These are phyloP conservation scores for Borovskyia barvae DNA, from an alignment of 208 protist genomes.

Conservation along the genomic window DNA sequence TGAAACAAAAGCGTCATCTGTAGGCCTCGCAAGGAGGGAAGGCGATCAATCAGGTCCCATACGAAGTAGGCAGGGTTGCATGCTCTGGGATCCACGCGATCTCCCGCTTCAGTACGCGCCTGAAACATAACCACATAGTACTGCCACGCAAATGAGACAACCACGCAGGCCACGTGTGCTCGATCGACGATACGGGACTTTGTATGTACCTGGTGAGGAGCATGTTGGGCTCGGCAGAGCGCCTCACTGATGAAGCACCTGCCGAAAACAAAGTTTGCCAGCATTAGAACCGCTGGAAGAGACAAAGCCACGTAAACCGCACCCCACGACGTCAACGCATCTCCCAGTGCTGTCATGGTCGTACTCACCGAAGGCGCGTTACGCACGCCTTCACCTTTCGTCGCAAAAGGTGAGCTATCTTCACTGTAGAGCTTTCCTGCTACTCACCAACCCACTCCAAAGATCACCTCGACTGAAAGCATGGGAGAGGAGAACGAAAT, in stretches of 20 bases:
- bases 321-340: constrained; percentile 47
- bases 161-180: constrained; percentile 26
- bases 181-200: constrained; percentile 26
- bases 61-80: constrained; percentile 30
- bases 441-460: not conserved
- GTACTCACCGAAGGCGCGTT: too few relatives aligned
- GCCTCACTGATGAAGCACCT: constrained; percentile 58
- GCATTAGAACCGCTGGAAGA: constrained; percentile 50
- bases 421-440: too few relatives aligned
- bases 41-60: constrained; percentile 34
- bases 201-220: constrained; percentile 16
- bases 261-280: constrained; percentile 63
- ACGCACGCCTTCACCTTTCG: too few relatives aligned
- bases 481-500: too few relatives aligned
- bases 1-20: constrained; percentile 7
- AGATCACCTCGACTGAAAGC: too few relatives aligned
- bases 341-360: constrained; percentile 12
- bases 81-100: not conserved
- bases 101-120: constrained; percentile 6
- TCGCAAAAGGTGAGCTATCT: too few relatives aligned
- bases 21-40: constrained; percentile 10
- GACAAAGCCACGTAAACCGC: constrained; percentile 49
- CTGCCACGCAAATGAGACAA: constrained; percentile 53
- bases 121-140: constrained; percentile 57
- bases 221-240: constrained; percentile 31